Conservation (phyloP, 441 rosid species). For the Codiaeum variegatum region DNA sequence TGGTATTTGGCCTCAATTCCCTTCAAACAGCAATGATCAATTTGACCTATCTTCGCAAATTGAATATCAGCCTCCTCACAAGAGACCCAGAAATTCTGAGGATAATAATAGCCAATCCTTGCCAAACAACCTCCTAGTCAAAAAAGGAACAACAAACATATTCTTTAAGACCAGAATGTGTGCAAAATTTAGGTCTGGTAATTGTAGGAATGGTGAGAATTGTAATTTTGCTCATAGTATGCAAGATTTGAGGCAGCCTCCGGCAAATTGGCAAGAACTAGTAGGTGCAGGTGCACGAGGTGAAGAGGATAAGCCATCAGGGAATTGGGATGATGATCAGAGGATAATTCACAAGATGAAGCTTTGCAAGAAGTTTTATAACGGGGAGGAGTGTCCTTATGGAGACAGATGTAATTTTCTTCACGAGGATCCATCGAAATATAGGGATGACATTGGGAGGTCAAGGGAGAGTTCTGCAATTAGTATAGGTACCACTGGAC, state of each 20-base stretch:
- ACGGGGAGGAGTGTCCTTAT: slow-evolving; percentile 92
- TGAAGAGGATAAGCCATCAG: slow-evolving; percentile 45
- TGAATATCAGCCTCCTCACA: slow-evolving; percentile 51
- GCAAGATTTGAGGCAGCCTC: slow-evolving; percentile 89
- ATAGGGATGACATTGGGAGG: slow-evolving; percentile 65
- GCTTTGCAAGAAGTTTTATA: slow-evolving; percentile 88
- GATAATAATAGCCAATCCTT: slow-evolving; percentile 34
- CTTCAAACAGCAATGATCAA: slow-evolving; percentile 36
- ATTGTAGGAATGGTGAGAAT: slow-evolving; percentile 80
- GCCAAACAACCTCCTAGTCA: slow-evolving; percentile 44
- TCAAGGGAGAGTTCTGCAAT: slow-evolving; percentile 79
- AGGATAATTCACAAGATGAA: slow-evolving; percentile 90
- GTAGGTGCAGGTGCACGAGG: slow-evolving; percentile 46
- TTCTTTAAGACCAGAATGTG: slow-evolving; percentile 93
- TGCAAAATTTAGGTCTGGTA: slow-evolving; percentile 61
- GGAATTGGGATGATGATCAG: slow-evolving; percentile 88
- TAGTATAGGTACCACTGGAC: slow-evolving; percentile 62
- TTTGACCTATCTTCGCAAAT: slow-evolving; percentile 33
- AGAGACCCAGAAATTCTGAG: slow-evolving; percentile 56
- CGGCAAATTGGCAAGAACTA: slow-evolving; percentile 92
- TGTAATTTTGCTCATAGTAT: slow-evolving; percentile 93
- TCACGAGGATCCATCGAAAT: slow-evolving; percentile 76
- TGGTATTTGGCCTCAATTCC: slow-evolving; percentile 59
- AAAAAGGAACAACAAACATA: slow-evolving; percentile 66
- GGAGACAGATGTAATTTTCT: slow-evolving; percentile 92